Evolutionary conservation across 768 basidiomycete genomes (phyloP), one percentile per base, ranked within the genome.

Genomic region (Boletus eberwhitei): DNA sequence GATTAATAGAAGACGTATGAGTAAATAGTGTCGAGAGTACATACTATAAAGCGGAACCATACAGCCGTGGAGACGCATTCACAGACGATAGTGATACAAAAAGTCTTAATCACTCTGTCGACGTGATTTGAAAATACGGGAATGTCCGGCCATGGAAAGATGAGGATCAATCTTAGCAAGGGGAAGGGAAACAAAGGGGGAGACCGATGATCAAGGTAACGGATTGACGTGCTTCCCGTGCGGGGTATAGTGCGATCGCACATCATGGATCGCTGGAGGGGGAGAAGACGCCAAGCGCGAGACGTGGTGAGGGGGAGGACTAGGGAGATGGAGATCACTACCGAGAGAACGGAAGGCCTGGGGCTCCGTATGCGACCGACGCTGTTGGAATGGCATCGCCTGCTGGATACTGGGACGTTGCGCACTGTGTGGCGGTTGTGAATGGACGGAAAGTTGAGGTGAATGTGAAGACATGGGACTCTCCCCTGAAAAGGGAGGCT

Each of bases 341-440:
- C 73, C 74, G 47, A 79, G 70, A 36, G 79, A 71, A 52, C 71
- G 73, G 66, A 76, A 82, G 17, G 75, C 75, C 59, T 81, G 81
- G 22, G 83, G 77, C 44, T 85, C 85, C 31, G 81, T 82, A 48
- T 80, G 72, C 37, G 83, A 75, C 48, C 85, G 78, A 56, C 84
- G 77, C 59, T 81, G 82, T 38, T 77, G 75, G 64, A 79, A 86
- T 14, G 80, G 71, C 53, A 79, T 59, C 39, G 79, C 64, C 50
- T 81, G 77, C 8, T 75, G 75, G 34, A 77, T 69, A 38, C 67
- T 68, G 31, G 72, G 63, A 48, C 76, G 75, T 48, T 69, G 68
- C 36, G 77, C 66, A 37, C 54, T 60, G 52, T 65, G 71, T 49
- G 67, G 57, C 34, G 67, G 59, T 40, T 73, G 68, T 31, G 73